Percentiles rank a stretch among this genome's conserved stretches.
Evolutionary conservation across 129 eudicot genomes (phyloP).

Genomic region (Lonicera japonica): DNA sequence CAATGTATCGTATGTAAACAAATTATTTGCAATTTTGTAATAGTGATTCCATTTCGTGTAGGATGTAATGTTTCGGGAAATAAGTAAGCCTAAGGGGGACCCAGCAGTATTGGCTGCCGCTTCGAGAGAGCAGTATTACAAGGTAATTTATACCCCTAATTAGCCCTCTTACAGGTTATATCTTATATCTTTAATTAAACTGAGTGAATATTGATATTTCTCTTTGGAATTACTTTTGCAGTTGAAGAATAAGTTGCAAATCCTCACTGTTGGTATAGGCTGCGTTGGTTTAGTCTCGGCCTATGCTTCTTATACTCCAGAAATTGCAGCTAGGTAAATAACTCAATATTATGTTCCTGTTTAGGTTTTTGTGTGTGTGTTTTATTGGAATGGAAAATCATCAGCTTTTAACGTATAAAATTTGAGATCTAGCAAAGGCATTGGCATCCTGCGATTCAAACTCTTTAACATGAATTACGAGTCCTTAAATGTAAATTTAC

Average conservation of each 20-base stretch:
- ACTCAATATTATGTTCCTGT: background rate
- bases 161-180: background rate
- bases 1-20: background rate
- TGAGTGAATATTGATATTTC: too few species aligned
- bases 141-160: slow-evolving; percentile 33
- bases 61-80: slow-evolving; percentile 79
- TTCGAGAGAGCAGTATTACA: slow-evolving; percentile 70
- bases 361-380: too few species aligned
- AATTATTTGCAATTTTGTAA: slow-evolving; percentile 1
- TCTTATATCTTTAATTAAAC: too few species aligned
- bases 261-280: slow-evolving; percentile 78
- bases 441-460: too few species aligned
- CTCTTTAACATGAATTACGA: too few species aligned
- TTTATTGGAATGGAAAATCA: too few species aligned
- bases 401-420: too few species aligned
- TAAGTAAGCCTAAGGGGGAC: slow-evolving; percentile 58
- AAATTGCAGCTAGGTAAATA: slow-evolving; percentile 73
- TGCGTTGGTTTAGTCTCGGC: slow-evolving; percentile 81
- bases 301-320: slow-evolving; percentile 83
- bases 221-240: slow-evolving; percentile 27
- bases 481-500: too few species aligned
- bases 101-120: slow-evolving; percentile 86
- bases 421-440: too few species aligned
- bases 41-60: slow-evolving; percentile 15
- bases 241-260: slow-evolving; percentile 82